Evolutionary conservation across 2,329 filamentous ascomycete species (phyloP).

Genomic region (Triangularia setosa): DNA sequence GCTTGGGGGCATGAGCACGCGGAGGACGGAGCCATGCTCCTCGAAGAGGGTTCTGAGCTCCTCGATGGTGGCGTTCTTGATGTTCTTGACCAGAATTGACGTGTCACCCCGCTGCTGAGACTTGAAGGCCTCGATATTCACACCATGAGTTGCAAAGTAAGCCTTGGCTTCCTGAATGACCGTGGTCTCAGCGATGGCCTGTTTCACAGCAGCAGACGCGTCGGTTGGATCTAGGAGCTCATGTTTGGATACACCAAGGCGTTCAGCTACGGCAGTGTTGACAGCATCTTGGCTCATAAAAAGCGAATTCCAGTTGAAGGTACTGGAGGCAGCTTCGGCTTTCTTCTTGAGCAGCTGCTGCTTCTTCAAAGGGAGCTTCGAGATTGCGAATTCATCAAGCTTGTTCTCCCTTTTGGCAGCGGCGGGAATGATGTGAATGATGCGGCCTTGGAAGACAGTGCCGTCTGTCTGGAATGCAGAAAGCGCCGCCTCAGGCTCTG

Average conservation of each 20-base stretch:
- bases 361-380: conserved; percentile 89
- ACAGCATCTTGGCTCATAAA: conserved; percentile 98
- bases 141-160: conserved; percentile 82
- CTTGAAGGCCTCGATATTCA: conserved; percentile 91
- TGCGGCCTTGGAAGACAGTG: conserved; percentile 84
- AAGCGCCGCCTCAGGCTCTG: conserved; percentile 67
- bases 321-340: conserved; percentile 69
- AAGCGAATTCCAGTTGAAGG: conserved; percentile 99
- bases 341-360: conserved; percentile 87
- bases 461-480: conserved; percentile 80
- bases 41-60: conserved; percentile 80
- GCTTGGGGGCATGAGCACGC: conserved; percentile 85
- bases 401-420: conserved; percentile 75
- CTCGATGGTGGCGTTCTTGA: conserved; percentile 74
- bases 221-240: conserved; percentile 94
- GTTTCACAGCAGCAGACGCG: conserved; percentile 89
- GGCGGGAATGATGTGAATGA: conserved; percentile 85
- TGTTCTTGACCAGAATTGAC: conserved; percentile 90
- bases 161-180: conserved; percentile 94
- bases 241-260: conserved; percentile 84
- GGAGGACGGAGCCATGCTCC: conserved; percentile 75
- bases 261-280: conserved; percentile 80
- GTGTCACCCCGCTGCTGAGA: conserved; percentile 78
- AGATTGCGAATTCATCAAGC: conserved; percentile 83
- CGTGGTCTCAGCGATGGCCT: conserved; percentile 93